phyloP scores from a whole-genome alignment of 1,139 yeast genomes.

The Magnusiomyces clavatus region DNA sequence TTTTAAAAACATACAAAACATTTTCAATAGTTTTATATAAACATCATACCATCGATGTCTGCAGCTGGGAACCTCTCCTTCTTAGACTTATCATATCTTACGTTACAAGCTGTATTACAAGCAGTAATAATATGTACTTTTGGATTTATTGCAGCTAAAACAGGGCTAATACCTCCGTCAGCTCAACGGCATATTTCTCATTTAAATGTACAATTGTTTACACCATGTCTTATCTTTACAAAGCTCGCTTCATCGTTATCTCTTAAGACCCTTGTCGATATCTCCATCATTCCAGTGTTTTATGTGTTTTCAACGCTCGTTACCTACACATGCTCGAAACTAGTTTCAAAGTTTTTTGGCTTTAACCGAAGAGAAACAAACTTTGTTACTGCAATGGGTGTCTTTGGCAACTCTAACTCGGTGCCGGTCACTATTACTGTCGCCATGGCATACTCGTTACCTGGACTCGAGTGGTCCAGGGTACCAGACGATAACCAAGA shows the following conservation, averaged over 20 bases:
- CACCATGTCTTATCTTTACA: constrained; percentile 76
- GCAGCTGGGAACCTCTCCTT: constrained; percentile 37
- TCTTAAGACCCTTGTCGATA: constrained; percentile 56
- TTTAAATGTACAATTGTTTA: constrained; percentile 70
- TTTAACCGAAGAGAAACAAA: constrained; percentile 61
- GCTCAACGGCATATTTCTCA: constrained; percentile 62
- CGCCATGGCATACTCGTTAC: constrained; percentile 63
- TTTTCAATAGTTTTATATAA: background rate
- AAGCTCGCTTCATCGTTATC: constrained; percentile 72
- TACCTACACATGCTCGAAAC: constrained; percentile 47
- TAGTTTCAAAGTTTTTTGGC: constrained; percentile 41
- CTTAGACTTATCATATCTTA: constrained; percentile 49
- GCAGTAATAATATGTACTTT: constrained; percentile 66
- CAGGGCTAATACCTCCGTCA: constrained; percentile 48
- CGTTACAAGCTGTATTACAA: constrained; percentile 72
- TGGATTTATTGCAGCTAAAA: constrained; percentile 61
- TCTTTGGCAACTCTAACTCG: constrained; percentile 70
- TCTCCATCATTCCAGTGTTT: constrained; percentile 66
- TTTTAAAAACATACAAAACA: background rate
- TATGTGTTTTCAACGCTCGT: constrained; percentile 58
- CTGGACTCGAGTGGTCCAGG: constrained; percentile 69
- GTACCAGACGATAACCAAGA: constrained; percentile 57
- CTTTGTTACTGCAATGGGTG: constrained; percentile 85
- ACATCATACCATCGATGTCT: background rate
- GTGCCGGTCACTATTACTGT: constrained; percentile 61